Conservation (phyloP, 495 filamentous ascomycete genomes). For the Trypethelium eluteriae region DNA sequence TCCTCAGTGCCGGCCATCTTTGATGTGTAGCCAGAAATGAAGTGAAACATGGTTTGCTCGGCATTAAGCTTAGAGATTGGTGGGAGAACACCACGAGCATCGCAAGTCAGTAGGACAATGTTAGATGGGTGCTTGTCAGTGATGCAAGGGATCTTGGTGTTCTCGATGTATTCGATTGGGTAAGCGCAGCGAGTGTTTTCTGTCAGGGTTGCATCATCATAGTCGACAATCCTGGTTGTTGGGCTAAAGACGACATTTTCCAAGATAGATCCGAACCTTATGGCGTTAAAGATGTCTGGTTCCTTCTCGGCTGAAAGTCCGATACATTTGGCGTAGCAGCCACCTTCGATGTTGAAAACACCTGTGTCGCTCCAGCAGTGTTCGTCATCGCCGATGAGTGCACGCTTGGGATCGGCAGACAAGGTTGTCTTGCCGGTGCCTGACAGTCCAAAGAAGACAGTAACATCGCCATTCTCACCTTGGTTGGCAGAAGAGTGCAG, state of each 20-base stretch:
- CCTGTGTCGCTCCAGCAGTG: slow-evolving; percentile 97
- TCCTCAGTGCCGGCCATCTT: slow-evolving; percentile 99
- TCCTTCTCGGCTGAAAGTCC: slow-evolving; percentile 96
- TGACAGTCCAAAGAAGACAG: slow-evolving; percentile 97
- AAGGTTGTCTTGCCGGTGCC: slow-evolving; percentile 98
- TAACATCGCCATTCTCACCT: slow-evolving; percentile 81
- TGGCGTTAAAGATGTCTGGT: slow-evolving; percentile 94
- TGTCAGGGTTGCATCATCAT: slow-evolving; percentile 87
- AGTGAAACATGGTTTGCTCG: slow-evolving; percentile 99
- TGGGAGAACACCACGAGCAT: slow-evolving; percentile 92
- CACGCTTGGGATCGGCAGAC: slow-evolving; percentile 92
- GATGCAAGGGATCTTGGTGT: slow-evolving; percentile 96
- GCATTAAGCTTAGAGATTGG: slow-evolving; percentile 95
- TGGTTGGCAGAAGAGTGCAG: slow-evolving; percentile 93
- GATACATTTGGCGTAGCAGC: slow-evolving; percentile 98
- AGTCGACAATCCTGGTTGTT: slow-evolving; percentile 80
- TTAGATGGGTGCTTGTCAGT: slow-evolving; percentile 83
- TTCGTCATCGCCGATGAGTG: slow-evolving; percentile 96
- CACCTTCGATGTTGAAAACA: slow-evolving; percentile 99
- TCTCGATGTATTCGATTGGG: slow-evolving; percentile 96
- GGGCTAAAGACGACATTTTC: slow-evolving; percentile 99
- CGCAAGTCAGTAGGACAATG: slow-evolving; percentile 96
- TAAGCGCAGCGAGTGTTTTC: slow-evolving; percentile 99
- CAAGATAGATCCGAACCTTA: slow-evolving; percentile 91
- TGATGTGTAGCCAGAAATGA: slow-evolving; percentile 98